Conservation (phyloP, 352 stramenopile species). For the Globisporangium spinosum region DNA sequence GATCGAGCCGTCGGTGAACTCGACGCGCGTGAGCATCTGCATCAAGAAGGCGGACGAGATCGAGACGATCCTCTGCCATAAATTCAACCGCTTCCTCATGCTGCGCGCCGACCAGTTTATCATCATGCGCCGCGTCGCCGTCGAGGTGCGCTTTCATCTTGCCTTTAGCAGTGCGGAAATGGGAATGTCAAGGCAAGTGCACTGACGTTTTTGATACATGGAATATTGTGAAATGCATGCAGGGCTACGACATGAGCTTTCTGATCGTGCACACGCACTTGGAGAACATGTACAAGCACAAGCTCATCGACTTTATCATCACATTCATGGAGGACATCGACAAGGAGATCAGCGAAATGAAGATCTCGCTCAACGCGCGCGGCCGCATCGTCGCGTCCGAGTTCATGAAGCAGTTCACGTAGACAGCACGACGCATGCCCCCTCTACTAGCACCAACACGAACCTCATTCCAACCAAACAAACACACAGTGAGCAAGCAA, state of each 20-base stretch:
- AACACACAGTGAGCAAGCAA: background rate
- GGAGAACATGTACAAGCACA: slow-evolving; percentile 95
- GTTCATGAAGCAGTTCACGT: slow-evolving; percentile 94
- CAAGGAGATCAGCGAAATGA: slow-evolving; percentile 97
- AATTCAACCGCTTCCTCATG: slow-evolving; percentile 96
- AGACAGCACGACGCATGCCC: background rate
- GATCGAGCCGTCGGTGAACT: slow-evolving; percentile 95
- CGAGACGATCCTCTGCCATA: slow-evolving; percentile 92
- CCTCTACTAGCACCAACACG: background rate
- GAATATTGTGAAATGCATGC: background rate
- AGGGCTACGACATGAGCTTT: slow-evolving; percentile 96
- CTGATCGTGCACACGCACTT: slow-evolving; percentile 93
- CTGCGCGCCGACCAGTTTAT: slow-evolving; percentile 94
- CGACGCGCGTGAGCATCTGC: slow-evolving; percentile 92
- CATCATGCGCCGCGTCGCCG: slow-evolving; percentile 90
- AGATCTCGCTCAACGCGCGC: slow-evolving; percentile 94
- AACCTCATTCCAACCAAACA: background rate
- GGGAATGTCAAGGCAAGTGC: no score
- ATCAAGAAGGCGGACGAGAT: slow-evolving; percentile 96
- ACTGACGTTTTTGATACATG: background rate
- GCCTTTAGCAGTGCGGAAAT: background rate
- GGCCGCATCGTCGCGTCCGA: slow-evolving; percentile 91
- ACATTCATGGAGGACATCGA: slow-evolving; percentile 98
- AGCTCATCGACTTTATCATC: slow-evolving; percentile 97
- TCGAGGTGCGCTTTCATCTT: slow-evolving; percentile 39